phyloP scores from a whole-genome alignment of 129 eudicot genomes.

The Helianthus annuus region DNA sequence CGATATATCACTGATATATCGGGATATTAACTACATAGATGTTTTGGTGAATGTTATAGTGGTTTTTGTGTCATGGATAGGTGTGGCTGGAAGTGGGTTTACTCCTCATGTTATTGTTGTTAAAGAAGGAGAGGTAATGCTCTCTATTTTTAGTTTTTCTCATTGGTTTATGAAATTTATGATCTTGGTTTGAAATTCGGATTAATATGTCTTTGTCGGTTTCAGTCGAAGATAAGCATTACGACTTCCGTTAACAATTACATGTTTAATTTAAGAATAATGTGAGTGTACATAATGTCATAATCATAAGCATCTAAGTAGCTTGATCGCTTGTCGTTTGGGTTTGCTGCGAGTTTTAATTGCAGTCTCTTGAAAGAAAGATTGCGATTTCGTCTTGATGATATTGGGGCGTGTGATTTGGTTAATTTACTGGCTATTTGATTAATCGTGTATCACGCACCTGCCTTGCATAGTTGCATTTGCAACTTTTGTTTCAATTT shows the following conservation, averaged over 20 bases:
- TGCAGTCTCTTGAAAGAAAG: not conserved
- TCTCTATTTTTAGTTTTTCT: not conserved
- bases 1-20: too few relatives aligned
- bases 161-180: slow-evolving; percentile 1
- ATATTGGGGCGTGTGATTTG: not conserved
- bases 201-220: not conserved
- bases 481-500: not conserved
- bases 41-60: not conserved
- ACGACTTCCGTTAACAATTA: not conserved
- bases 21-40: too few relatives aligned
- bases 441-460: not conserved
- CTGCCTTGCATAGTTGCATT: not conserved
- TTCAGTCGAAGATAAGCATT: too few relatives aligned
- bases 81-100: slow-evolving; percentile 76
- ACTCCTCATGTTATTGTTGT: slow-evolving; percentile 85
- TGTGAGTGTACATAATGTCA: not conserved
- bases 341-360: not conserved
- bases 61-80: slow-evolving; percentile 42
- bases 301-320: not conserved
- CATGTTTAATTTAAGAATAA: not conserved
- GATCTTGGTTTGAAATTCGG: slow-evolving; percentile 11
- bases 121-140: slow-evolving; percentile 73
- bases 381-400: not conserved
- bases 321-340: not conserved
- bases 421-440: not conserved